Evolutionary conservation across 2,329 filamentous ascomycete species (phyloP), one percentile per base, ranked within the genome.

Genomic region (Colletotrichum lindemuthianum): DNA sequence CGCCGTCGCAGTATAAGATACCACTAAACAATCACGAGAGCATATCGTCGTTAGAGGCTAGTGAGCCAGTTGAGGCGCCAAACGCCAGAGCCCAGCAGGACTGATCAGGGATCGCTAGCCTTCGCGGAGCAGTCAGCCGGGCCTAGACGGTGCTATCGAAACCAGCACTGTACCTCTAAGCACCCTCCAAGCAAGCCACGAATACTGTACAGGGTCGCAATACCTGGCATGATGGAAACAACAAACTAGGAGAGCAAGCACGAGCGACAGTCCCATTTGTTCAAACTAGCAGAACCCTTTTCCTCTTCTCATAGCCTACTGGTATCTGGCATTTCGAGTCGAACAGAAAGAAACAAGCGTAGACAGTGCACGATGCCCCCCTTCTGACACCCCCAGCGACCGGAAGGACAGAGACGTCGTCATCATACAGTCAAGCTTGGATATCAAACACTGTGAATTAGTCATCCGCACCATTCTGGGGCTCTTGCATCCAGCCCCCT

Each of bases 1-100:
- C 54, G 48, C 59, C 60, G 43, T 49, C 32, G 34, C 55, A 49
- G 55, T 47, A 54, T 36, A 51, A 59, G 41, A 63, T 24, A 32
- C 59, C 59, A 52, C 63, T 65, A 65, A 52, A 63, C 48, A 65
- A 65, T 65, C 63, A 65, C 63, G 59, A 63, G 63, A 57, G 59
- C 63, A 63, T 47, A 58, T 65, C 59, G 63, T 61, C 44, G 59
- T 63, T 40, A 47, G 59, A 65, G 59, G 51, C 63, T 65, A 57
- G 60, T 3, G 34, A 24, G 44, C 40, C 59, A 63, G 51, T 39
- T 49, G 58, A 63, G 63, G 63, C 63, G 63, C 63, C 63, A 57
- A 65, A 63, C 47, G n/a, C n/a, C n/a, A n/a, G 51, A 47, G 13
- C 32, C 63, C 51, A 57, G 43, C 51, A 45, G 43, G 45, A 24